Evolutionary conservation across 2,329 filamentous ascomycete genomes (phyloP).

Genomic region (Penicillium sp.): DNA sequence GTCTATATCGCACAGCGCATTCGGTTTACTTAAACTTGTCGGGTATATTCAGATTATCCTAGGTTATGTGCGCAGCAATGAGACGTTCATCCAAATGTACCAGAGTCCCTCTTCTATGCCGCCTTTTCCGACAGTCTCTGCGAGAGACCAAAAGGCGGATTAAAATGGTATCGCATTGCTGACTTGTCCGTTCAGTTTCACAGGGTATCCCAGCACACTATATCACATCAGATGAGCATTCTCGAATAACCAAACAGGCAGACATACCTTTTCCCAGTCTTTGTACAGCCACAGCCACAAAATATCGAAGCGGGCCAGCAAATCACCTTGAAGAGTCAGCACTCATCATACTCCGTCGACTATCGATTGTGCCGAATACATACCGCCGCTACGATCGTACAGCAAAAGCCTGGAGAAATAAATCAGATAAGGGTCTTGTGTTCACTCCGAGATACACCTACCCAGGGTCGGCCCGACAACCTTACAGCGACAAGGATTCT

Average conservation of each 20-base stretch:
- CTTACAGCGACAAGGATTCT: slow-evolving; percentile 55
- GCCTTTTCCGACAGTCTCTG: too few relatives aligned
- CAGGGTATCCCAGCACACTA: slow-evolving; percentile 49
- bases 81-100: too few relatives aligned
- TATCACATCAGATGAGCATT: neutral
- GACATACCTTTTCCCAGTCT: slow-evolving; percentile 50
- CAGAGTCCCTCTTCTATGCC: too few relatives aligned
- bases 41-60: too few relatives aligned
- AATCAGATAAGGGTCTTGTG: too few relatives aligned
- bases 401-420: slow-evolving; percentile 36
- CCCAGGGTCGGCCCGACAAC: slow-evolving; percentile 52
- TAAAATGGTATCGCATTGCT: slow-evolving; percentile 48
- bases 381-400: slow-evolving; percentile 48
- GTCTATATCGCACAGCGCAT: too few relatives aligned
- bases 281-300: slow-evolving; percentile 52
- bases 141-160: too few relatives aligned
- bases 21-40: too few relatives aligned
- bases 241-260: neutral
- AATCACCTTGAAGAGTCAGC: slow-evolving; percentile 38
- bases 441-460: too few relatives aligned
- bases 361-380: too few relatives aligned
- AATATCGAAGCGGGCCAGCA: slow-evolving; percentile 53
- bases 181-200: slow-evolving; percentile 48
- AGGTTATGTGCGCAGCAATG: too few relatives aligned
- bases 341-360: neutral